phyloP scores from a whole-genome alignment of 352 stramenopile species.

The Aphanomyces invadans region DNA sequence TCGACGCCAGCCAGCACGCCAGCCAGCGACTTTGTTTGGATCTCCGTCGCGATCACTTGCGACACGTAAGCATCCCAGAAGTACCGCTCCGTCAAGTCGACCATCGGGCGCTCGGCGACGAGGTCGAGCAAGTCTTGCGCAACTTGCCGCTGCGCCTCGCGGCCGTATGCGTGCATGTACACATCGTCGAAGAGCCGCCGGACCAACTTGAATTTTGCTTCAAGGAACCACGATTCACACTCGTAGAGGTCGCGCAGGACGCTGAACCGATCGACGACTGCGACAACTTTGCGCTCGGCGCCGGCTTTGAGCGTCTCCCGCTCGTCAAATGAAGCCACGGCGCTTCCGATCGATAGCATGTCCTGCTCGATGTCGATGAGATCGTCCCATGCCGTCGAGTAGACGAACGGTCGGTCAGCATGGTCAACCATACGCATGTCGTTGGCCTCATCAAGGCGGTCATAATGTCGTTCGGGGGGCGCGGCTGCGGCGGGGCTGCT shows the following conservation, averaged over 20 bases:
- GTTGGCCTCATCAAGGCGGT: slow-evolving; percentile 42
- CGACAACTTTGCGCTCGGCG: slow-evolving; percentile 7
- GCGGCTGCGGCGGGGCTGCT: slow-evolving; percentile 28
- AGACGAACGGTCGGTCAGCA: slow-evolving; percentile 33
- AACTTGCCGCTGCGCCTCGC: slow-evolving; percentile 25
- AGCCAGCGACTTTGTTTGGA: slow-evolving; percentile 36
- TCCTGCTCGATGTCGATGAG: slow-evolving; percentile 38
- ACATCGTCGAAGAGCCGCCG: slow-evolving; percentile 31
- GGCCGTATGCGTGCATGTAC: slow-evolving; percentile 18
- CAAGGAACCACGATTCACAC: slow-evolving; percentile 37
- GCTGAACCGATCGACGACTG: slow-evolving; percentile 43
- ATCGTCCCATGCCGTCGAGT: slow-evolving; percentile 34
- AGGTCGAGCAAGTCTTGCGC: slow-evolving; percentile 25
- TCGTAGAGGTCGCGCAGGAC: slow-evolving; percentile 53
- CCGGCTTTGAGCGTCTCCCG: slow-evolving; percentile 28
- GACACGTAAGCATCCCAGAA: slow-evolving; percentile 50
- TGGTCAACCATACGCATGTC: slow-evolving; percentile 29
- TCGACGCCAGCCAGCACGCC: slow-evolving; percentile 25
- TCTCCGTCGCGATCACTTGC: slow-evolving; percentile 41
- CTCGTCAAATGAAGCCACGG: slow-evolving; percentile 41
- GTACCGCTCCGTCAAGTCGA: slow-evolving; percentile 49
- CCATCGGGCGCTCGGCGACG: slow-evolving; percentile 26
- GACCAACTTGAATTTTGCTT: slow-evolving; percentile 36
- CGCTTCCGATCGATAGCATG: slow-evolving; percentile 37
- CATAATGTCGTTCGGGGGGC: slow-evolving; percentile 28